Conservation (phyloP, 169 alveolate genomes). For the Eimeria necatrix region DNA sequence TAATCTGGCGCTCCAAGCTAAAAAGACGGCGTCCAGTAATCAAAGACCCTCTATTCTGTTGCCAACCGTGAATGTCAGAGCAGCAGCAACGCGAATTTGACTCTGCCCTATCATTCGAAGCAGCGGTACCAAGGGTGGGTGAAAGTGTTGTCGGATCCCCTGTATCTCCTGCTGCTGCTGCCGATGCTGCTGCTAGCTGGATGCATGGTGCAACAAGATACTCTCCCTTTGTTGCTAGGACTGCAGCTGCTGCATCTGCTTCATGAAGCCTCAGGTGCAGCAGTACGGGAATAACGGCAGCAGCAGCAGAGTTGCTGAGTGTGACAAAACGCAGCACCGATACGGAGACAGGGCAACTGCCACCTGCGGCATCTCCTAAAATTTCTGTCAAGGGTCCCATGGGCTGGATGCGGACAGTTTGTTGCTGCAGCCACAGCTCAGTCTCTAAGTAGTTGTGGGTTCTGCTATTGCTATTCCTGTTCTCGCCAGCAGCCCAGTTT, state of each 20-base stretch:
- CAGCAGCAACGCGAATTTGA: slow-evolving; percentile 6
- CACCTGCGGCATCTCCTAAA: slow-evolving; percentile 32
- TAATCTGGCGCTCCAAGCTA: slow-evolving; percentile 33
- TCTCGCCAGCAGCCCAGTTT: neutral
- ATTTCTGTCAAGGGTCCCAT: slow-evolving; percentile 30
- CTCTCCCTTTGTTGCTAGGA: slow-evolving; percentile 55
- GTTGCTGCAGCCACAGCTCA: slow-evolving; percentile 67
- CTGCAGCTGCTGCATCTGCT: slow-evolving; percentile 64
- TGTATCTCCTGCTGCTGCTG: slow-evolving; percentile 16
- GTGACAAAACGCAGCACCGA: slow-evolving; percentile 50
- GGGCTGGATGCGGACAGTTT: slow-evolving; percentile 62
- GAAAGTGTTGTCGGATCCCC: neutral
- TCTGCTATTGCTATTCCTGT: neutral
- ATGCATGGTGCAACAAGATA: neutral
- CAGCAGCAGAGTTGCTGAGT: neutral
- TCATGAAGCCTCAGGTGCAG: slow-evolving; percentile 51
- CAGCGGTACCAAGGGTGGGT: neutral
- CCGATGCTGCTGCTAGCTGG: slow-evolving; percentile 68
- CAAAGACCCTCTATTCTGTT: neutral
- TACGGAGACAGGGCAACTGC: slow-evolving; percentile 57
- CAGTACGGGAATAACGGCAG: slow-evolving; percentile 36
- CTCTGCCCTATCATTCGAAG: neutral
- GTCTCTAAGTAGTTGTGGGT: neutral
- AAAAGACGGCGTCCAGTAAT: slow-evolving; percentile 17
- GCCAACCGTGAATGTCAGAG: neutral